Conservation (phyloP, 306 rosid genomes). For the Gynostemma pentaphyllum region DNA sequence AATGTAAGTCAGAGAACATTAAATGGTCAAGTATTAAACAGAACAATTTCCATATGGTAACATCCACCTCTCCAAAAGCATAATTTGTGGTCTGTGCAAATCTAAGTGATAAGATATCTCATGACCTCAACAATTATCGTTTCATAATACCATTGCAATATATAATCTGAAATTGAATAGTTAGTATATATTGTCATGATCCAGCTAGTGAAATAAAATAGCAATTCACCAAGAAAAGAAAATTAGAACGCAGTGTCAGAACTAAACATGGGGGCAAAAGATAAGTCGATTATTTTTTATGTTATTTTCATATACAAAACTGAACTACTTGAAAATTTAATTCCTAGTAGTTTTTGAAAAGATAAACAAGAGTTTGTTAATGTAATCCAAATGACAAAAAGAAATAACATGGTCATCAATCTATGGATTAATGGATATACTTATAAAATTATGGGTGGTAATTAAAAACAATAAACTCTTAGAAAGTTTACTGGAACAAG, state of each 20-base stretch:
- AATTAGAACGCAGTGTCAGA: not conserved
- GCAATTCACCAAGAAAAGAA: not conserved
- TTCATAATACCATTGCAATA: not conserved
- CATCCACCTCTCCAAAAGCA: not conserved
- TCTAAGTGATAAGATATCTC: not conserved
- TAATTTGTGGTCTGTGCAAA: not conserved
- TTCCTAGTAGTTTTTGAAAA: not conserved
- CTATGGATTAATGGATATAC: not conserved
- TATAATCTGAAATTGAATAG: not conserved
- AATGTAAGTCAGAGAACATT: not conserved
- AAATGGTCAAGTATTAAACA: not conserved
- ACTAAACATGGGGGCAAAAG: not conserved
- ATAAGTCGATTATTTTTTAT: not conserved
- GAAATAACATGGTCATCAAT: not conserved
- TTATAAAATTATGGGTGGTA: not conserved
- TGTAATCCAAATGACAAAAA: not conserved
- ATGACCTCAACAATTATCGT: not conserved
- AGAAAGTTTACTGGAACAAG: not conserved
- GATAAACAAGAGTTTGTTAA: not conserved
- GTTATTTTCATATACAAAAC: not conserved
- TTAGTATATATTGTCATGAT: not conserved
- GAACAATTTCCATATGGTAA: not conserved
- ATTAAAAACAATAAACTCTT: not conserved
- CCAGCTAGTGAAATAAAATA: not conserved
- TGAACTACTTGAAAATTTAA: not conserved